Evolutionary conservation across 2,329 filamentous ascomycete species (phyloP), one percentile per base, ranked within the genome.

Genomic region (Pseudopyricularia javanii): DNA sequence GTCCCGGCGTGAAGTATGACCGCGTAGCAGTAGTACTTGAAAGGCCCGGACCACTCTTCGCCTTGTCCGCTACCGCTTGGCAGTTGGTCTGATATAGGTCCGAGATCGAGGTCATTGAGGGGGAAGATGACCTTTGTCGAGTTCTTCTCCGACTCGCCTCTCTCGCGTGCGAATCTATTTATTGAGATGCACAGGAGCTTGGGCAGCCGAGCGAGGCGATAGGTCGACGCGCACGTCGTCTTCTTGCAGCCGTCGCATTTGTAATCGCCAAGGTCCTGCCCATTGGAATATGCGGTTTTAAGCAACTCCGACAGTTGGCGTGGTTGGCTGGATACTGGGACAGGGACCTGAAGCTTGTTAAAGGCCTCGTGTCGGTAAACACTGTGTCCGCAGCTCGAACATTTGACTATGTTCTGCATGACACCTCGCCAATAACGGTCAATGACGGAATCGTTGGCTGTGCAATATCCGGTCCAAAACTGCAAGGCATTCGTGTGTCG

Each of bases 21-120:
- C 2, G 84, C 91, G 64, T 95, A 96, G 51, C 87, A 84, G 62
- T 95, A 85, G 66, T 96, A 98, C 5, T 74, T 70, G 62, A 86
- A 89, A 0, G 86, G 84, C 2, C 43, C 37, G n/a, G 51, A 43
- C 43, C 50, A 53, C 8, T 55, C 54, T 32, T 37, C 22, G 15
- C 47, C 56, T 54, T 59, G 56, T 14, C 56, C 57, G 6, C 37
- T 28, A 14, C 32, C 28, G n/a, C 24, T 20, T 12, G 50, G 50
- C 6, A 26, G 28, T 26, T 37, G 24, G 30, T 52, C 50, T 14
- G 59, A 55, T 48, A 56, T 58, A 1, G 57, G 93, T 8, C 67
- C 71, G 28, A 82, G 66, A 60, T 81, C 74, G 15, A 94, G 73
- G 34, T 82, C 77, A 54, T 85, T 77, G 3, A 95, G 75, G 6